phyloP scores from a whole-genome alignment of 139 green algal genomes.

The Coelastrella sp. region DNA sequence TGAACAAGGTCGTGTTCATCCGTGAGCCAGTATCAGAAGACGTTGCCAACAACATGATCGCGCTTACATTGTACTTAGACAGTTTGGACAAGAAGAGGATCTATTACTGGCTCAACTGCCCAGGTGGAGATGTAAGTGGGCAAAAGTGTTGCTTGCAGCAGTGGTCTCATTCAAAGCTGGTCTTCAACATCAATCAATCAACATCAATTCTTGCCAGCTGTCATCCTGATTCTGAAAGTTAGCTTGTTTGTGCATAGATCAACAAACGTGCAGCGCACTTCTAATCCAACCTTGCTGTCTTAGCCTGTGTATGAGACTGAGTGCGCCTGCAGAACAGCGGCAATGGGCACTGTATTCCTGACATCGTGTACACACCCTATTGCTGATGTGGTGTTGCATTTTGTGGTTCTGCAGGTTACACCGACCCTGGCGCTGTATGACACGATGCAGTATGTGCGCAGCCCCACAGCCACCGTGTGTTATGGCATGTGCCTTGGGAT shows the following conservation, averaged over 20 bases:
- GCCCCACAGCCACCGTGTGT: constrained; percentile 92
- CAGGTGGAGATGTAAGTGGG: constrained; percentile 64
- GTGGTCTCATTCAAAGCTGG: too few relatives aligned
- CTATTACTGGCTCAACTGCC: constrained; percentile 74
- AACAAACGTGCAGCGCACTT: too few relatives aligned
- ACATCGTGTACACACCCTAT: background rate
- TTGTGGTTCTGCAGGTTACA: constrained; percentile 64
- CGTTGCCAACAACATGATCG: constrained; percentile 75
- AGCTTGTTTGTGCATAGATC: too few relatives aligned
- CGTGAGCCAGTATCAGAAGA: constrained; percentile 71
- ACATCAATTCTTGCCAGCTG: too few relatives aligned
- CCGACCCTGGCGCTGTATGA: constrained; percentile 96
- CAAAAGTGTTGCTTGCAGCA: too few relatives aligned
- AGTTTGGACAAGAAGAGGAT: constrained; percentile 73
- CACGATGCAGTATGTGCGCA: constrained; percentile 96
- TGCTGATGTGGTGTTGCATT: background rate
- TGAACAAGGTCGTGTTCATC: constrained; percentile 76
- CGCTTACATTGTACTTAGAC: constrained; percentile 72
- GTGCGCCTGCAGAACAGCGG: too few relatives aligned
- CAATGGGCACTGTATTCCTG: too few relatives aligned
- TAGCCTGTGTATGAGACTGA: too few relatives aligned
- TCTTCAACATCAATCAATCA: too few relatives aligned
- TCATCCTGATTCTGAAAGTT: too few relatives aligned
- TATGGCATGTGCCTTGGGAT: constrained; percentile 97
- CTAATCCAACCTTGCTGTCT: too few relatives aligned